A percentile compares a stretch with the other conserved stretches of the same genome.
Conservation (phyloP, 2,329 filamentous ascomycete genomes). For the Sporothrix brasiliensis region DNA sequence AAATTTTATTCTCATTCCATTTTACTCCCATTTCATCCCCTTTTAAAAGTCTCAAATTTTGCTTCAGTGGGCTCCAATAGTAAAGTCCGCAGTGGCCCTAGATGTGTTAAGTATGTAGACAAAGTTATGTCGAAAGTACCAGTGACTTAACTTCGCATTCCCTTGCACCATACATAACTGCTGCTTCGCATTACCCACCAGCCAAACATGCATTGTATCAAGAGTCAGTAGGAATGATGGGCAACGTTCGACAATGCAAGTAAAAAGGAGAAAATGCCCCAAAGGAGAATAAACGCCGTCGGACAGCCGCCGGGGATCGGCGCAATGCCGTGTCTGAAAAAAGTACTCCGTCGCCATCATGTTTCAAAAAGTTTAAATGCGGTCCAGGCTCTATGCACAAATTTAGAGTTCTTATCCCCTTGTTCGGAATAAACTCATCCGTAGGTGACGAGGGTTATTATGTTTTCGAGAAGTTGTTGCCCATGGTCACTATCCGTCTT, state of each 20-base stretch:
- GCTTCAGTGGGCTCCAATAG: too few species aligned
- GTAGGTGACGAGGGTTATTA: background rate
- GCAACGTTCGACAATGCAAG: background rate
- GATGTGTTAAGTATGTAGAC: too few species aligned
- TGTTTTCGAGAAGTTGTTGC: background rate
- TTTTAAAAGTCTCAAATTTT: too few species aligned
- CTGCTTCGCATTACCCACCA: constrained; percentile 6
- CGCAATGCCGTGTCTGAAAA: constrained; percentile 18
- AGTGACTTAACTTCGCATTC: background rate
- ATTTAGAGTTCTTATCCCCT: constrained; percentile 1
- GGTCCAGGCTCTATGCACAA: background rate
- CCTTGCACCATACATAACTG: too few species aligned
- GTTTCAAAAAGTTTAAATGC: background rate
- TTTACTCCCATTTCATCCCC: too few species aligned
- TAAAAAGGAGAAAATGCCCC: background rate
- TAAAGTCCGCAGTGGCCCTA: too few species aligned
- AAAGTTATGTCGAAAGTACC: background rate
- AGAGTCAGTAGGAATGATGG: background rate
- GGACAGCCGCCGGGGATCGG: background rate
- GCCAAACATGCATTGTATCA: constrained; percentile 3
- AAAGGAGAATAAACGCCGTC: background rate
- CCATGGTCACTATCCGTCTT: background rate
- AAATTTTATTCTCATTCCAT: too few species aligned
- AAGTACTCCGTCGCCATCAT: background rate
- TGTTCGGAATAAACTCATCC: constrained; percentile 5